Percentiles rank a stretch among this genome's conserved stretches.
phyloP scores from a whole-genome alignment of 1,284 basidiomycete genomes.

The Malassezia psittaci region DNA sequence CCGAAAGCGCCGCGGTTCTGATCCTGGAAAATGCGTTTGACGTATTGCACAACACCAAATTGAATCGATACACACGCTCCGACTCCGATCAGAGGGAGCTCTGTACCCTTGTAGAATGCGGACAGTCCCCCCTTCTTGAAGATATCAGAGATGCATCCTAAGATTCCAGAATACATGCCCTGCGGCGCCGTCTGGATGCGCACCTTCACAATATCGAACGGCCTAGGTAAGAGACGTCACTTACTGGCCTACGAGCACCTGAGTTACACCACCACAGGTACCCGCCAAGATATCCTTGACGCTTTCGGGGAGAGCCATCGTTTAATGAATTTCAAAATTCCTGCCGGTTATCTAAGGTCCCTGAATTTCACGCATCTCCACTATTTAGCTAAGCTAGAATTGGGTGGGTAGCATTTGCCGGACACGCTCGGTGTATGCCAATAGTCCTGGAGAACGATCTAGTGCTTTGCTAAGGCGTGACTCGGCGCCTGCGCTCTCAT shows the following conservation, averaged over 20 bases:
- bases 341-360: too few relatives aligned
- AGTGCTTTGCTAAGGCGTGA: neutral
- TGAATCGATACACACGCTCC: slow-evolving; percentile 93
- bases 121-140: slow-evolving; percentile 80
- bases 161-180: slow-evolving; percentile 67
- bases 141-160: slow-evolving; percentile 78
- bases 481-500: neutral
- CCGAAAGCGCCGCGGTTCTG: slow-evolving; percentile 20
- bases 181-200: slow-evolving; percentile 88
- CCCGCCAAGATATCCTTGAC: slow-evolving; percentile 31
- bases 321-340: neutral
- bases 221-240: slow-evolving; percentile 37
- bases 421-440: slow-evolving; percentile 8
- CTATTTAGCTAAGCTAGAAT: neutral
- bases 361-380: neutral
- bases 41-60: slow-evolving; percentile 79
- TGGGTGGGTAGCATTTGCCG: slow-evolving; percentile 5
- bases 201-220: slow-evolving; percentile 91
- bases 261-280: slow-evolving; percentile 70
- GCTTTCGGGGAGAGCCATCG: slow-evolving; percentile 21
- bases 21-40: slow-evolving; percentile 69
- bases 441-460: neutral
- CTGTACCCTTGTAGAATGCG: slow-evolving; percentile 94
- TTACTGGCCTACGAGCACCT: slow-evolving; percentile 76
- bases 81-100: slow-evolving; percentile 84